Conservation (phyloP, 441 rosid species). For the Populus hybrid region DNA sequence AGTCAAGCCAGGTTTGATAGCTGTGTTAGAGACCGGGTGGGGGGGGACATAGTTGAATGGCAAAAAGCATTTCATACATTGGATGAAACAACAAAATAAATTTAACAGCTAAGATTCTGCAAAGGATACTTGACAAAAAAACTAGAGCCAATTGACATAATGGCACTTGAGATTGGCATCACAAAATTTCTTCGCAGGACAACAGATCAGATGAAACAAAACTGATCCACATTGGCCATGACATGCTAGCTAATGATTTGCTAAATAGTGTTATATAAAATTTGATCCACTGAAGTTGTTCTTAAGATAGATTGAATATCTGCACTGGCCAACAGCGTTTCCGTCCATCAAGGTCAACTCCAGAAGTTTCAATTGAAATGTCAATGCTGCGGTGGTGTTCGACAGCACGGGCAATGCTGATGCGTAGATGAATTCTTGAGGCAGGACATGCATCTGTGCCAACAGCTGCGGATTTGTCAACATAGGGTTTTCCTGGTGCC, state of each 20-base stretch:
- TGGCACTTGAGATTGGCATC: background rate
- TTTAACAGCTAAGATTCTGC: background rate
- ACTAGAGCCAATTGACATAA: background rate
- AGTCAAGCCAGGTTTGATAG: too few species aligned
- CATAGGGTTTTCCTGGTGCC: conserved; percentile 25
- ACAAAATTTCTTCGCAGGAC: background rate
- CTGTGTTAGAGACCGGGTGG: too few species aligned
- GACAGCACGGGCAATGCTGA: conserved; percentile 75
- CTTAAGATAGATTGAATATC: conserved; percentile 43
- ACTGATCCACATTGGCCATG: background rate
- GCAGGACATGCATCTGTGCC: conserved; percentile 63
- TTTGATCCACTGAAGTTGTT: background rate
- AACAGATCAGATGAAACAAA: background rate
- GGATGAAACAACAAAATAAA: too few species aligned
- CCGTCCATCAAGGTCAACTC: conserved; percentile 47
- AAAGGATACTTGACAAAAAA: background rate
- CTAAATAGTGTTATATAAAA: background rate
- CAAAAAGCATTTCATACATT: too few species aligned
- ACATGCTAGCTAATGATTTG: background rate
- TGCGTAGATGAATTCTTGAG: conserved; percentile 54
- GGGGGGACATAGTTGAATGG: too few species aligned
- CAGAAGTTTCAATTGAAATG: conserved; percentile 68
- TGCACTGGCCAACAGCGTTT: conserved; percentile 69
- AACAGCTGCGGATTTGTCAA: conserved; percentile 33
- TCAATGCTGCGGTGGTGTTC: conserved; percentile 88